phyloP scores from a whole-genome alignment of 176 grass and related monocot genomes.

The Oryza meyeriana region DNA sequence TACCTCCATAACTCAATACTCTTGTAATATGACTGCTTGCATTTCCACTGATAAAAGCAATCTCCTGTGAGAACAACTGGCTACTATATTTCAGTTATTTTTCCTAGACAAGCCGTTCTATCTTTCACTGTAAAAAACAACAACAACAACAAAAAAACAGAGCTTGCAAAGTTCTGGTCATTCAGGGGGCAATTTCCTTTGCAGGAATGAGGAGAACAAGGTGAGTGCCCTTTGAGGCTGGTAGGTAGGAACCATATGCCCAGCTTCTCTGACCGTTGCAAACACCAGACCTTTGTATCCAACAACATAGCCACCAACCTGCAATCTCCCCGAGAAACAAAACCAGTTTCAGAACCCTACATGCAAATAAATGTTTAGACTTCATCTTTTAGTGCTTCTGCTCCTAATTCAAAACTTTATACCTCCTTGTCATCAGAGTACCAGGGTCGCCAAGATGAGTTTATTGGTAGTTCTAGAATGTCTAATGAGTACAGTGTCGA shows the following conservation, averaged over 20 bases:
- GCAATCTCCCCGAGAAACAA: slow-evolving; percentile 28
- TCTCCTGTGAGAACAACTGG: background rate
- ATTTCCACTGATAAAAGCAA: slow-evolving; percentile 17
- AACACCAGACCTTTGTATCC: slow-evolving; percentile 42
- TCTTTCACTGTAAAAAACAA: slow-evolving; percentile 14
- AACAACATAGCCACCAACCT: slow-evolving; percentile 56
- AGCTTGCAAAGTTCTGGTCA: slow-evolving; percentile 19
- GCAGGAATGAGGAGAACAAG: slow-evolving; percentile 55
- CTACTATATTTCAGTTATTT: slow-evolving; percentile 7
- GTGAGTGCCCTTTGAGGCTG: slow-evolving; percentile 48
- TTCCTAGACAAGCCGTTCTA: background rate
- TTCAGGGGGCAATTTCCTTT: slow-evolving; percentile 48
- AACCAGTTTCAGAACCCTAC: slow-evolving; percentile 16
- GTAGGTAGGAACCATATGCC: slow-evolving; percentile 54
- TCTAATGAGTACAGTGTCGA: slow-evolving; percentile 48
- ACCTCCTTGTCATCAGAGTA: slow-evolving; percentile 45
- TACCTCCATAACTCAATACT: background rate
- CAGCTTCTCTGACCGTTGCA: slow-evolving; percentile 52
- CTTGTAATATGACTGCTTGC: background rate
- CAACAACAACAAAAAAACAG: background rate
- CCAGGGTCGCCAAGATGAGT: slow-evolving; percentile 42
- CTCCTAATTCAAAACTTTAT: slow-evolving; percentile 4
- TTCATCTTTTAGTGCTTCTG: background rate
- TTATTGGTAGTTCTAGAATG: slow-evolving; percentile 35
- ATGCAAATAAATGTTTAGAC: background rate